Evolutionary conservation across 352 stramenopile species (phyloP), one percentile per base, ranked within the genome.

Genomic region (Pythium folliculosum): DNA sequence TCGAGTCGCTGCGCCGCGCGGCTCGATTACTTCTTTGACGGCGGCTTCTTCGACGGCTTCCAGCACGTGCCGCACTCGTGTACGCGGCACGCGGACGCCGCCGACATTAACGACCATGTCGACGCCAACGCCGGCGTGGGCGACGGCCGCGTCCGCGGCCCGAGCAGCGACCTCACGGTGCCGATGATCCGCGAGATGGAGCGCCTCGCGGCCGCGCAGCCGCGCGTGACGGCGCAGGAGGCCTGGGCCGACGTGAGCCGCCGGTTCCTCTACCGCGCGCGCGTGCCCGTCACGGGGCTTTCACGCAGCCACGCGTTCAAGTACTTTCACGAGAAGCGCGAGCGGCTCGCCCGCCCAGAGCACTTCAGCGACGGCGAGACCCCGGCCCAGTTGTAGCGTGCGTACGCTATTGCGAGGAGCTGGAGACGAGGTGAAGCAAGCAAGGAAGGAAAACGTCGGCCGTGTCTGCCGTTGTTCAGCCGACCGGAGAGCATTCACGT

Each of bases 231-330:
- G 19, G 38, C 56, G 38, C 25, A 27, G 21, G 32, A 61, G 19
- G 44, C 45, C 23, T 61, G 61, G 61, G 61, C 37, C 16, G n/a
- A 30, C 13, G 61, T 67, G 35, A 57, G 38, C 17, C 19, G 10
- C 9, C 23, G 40, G 40, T 61, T 60, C 14, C 40, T 47, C 14
- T 47, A 47, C 40, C 13, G 40, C 14, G 40, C 40, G 40, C 40
- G 40, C 9, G 14, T n/a, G 40, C 40, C 40, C 13, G 40, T 47
- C 12, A 47, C 40, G 14, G 40, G 40, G 40, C 8, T 47, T 16
- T 47, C 40, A 13, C 40, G 40, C 12, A 47, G 40, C 40, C 40
- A n/a, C 1, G 13, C 40, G 40, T 47, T 47, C 40, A 47, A 47
- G 17, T 16, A n/a, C 40, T 47, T 47, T n/a, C 8, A 47, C 40